Base-by-base conservation (phyloP, 331 rosid species). In the Malus hybrid region DNA sequence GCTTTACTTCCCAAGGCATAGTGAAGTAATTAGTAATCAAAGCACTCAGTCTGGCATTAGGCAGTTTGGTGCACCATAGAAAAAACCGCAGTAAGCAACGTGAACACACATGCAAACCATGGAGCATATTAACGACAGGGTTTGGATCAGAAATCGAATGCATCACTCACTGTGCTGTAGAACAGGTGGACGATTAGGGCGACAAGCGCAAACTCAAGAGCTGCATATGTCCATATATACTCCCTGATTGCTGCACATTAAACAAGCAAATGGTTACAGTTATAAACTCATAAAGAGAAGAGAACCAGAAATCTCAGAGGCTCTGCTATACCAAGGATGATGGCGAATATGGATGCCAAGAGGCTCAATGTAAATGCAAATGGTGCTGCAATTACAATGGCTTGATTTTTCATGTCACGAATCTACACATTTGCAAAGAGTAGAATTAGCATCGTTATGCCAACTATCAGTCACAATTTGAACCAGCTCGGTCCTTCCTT, bases 201-300 rank as follows among this genome's bases (percentile, higher is more conserved):
- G 73, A 92, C 92, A 64, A 94, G 93, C 62, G 96, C 99, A 80
- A 94, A 92, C 87, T 94, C 97, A 3, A 94, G 97, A 76, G 97
- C 99, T 62, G 97, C 97, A 71, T 90, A 94, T 27, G 97, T 94
- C 99, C 99, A 94, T 83, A 90, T 85, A 64, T 92, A 90, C 85
- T 94, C 99, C 85, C 80, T 94, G 48, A 94, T 94, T 59, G 97
- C 99, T 94, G 96, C 85, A 83, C 50, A 55, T 57, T 57, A 73
- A 71, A 78, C 31, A 81, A 70, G 50, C 14, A 76, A 62, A 52
- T 19, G 74, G 65, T 61, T 68, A 75, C 70, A 34, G n/a, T 61
- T 31, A 18, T 24, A 55, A 20, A 66, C 46, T 71, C 52, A 24
- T 9, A 19, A 4, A 42, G 65, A 14, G 62, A 69, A 18, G 27